phyloP scores from a whole-genome alignment of 768 basidiomycete genomes.

The Pulveroboletus sp. region DNA sequence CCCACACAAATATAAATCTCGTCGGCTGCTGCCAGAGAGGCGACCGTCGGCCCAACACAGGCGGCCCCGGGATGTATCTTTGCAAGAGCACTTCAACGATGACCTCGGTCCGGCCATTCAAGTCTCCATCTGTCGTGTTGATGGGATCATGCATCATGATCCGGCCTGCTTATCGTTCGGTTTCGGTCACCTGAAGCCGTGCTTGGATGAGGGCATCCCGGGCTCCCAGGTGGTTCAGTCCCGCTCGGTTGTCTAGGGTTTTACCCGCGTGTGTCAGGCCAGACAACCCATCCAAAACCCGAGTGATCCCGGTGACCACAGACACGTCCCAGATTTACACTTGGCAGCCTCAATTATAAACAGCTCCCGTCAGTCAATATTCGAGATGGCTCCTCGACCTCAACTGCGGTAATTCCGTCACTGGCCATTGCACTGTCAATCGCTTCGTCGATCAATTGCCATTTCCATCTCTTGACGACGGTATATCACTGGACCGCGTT shows the following conservation, averaged over 20 bases:
- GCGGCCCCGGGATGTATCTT: too few species aligned
- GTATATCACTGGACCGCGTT: not conserved
- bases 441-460: not conserved
- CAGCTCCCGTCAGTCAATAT: not conserved
- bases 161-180: not conserved
- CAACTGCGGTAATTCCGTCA: slow-evolving; percentile 2
- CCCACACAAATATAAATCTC: not conserved
- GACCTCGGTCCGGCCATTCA: not conserved
- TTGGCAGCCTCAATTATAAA: not conserved
- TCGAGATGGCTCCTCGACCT: not conserved
- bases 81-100: not conserved
- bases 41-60: not conserved
- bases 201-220: not conserved
- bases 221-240: not conserved
- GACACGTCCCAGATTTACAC: not conserved
- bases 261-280: not conserved
- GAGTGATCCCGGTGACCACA: not conserved
- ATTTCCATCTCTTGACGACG: not conserved
- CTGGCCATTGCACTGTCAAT: not conserved
- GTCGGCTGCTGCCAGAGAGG: not conserved
- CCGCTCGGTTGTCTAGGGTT: slow-evolving; percentile 2
- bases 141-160: slow-evolving; percentile 14
- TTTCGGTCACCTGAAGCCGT: not conserved
- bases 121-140: not conserved
- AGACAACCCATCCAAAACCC: not conserved